These are phyloP conservation scores for Przewalskia tangutica DNA, from an alignment of 257 asterid species.

Conservation along the genomic window DNA sequence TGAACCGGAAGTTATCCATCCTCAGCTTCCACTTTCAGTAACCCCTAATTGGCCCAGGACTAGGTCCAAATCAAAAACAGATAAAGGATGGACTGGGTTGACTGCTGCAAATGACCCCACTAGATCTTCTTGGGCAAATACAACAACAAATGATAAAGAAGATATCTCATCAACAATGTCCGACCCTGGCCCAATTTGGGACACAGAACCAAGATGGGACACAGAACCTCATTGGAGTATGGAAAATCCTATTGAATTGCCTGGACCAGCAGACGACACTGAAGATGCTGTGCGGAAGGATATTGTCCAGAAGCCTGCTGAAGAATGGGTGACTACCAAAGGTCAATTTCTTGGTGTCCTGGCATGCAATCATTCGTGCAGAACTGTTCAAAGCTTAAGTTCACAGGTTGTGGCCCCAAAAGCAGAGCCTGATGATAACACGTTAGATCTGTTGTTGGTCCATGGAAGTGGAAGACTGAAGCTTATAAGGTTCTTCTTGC, in stretches of 20 bases:
- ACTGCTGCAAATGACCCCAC: conserved; percentile 44
- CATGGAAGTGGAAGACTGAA: conserved; percentile 84
- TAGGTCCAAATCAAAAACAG: conserved; percentile 73
- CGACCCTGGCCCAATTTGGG: conserved; percentile 99
- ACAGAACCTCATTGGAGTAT: conserved; percentile 54
- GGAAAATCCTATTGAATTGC: conserved; percentile 68
- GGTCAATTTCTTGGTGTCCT: conserved; percentile 76
- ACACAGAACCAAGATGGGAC: conserved; percentile 97
- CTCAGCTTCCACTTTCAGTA: conserved; percentile 60
- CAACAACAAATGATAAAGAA: conserved; percentile 63
- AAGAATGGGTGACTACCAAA: conserved; percentile 72
- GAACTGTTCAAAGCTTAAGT: conserved; percentile 90
- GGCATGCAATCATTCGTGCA: conserved; percentile 92
- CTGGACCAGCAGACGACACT: conserved; percentile 49
- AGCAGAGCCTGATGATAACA: conserved; percentile 87
- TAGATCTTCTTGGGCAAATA: conserved; percentile 69
- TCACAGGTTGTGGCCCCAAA: conserved; percentile 95
- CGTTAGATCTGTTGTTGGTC: conserved; percentile 73
- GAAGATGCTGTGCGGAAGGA: conserved; percentile 33
- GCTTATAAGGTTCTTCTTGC: conserved; percentile 76
- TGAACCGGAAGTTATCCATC: conserved; percentile 90
- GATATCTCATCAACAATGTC: conserved; percentile 96
- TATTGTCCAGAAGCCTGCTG: conserved; percentile 32
- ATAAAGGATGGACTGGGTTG: conserved; percentile 64
- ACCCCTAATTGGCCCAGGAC: conserved; percentile 92